Percentiles rank a stretch among this genome's conserved stretches.
Conservation (phyloP, 768 basidiomycete genomes). For the Daedaleopsis sinensis region DNA sequence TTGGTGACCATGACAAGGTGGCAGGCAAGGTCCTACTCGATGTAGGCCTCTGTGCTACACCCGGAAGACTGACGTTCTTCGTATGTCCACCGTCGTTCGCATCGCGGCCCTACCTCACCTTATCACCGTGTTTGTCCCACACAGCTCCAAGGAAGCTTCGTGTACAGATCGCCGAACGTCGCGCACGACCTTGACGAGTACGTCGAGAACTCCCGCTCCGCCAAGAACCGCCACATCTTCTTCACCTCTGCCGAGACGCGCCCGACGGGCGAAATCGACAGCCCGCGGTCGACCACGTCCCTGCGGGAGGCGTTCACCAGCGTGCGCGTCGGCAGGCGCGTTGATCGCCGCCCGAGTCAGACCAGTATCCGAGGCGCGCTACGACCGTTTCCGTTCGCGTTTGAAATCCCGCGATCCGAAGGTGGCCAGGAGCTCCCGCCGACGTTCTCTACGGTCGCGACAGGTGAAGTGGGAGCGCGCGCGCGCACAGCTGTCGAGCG, state of each 20-base stretch:
- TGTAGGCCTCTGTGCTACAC: conserved; percentile 45
- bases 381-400: conserved; percentile 49
- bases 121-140: not conserved
- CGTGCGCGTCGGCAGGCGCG: conserved; percentile 19
- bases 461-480: conserved; percentile 30
- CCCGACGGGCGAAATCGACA: conserved; percentile 24
- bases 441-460: conserved; percentile 49
- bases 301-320: conserved; percentile 32
- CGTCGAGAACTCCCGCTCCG: conserved; percentile 11
- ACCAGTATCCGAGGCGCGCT: conserved; percentile 17
- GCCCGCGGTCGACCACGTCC: conserved; percentile 25
- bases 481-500: conserved; percentile 36
- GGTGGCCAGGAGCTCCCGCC: conserved; percentile 64
- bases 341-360: conserved; percentile 23
- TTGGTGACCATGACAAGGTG: conserved; percentile 61
- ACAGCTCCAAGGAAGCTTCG: conserved; percentile 68
- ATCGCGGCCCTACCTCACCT: conserved; percentile 4
- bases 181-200: conserved; percentile 22
- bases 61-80: conserved; percentile 60
- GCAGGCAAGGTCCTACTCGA: conserved; percentile 63
- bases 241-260: conserved; percentile 25
- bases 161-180: conserved; percentile 39
- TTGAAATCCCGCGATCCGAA: conserved; percentile 55
- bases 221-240: conserved; percentile 33
- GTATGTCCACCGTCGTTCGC: conserved; percentile 39